These are phyloP conservation scores for Leucogyrophana mollusca DNA, from an alignment of 768 basidiomycete species.

Conservation along the genomic window DNA sequence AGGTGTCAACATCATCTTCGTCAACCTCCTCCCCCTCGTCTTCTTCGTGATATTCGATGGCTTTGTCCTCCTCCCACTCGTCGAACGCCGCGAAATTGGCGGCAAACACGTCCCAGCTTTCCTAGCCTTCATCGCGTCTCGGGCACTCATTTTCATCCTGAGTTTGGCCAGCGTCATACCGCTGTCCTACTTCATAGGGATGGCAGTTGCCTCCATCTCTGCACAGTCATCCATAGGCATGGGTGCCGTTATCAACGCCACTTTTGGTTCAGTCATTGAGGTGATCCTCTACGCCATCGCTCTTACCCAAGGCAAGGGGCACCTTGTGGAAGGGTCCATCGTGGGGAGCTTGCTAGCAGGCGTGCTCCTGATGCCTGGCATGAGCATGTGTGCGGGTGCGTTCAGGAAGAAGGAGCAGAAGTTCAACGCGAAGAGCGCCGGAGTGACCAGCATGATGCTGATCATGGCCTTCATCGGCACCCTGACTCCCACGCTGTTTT, in stretches of 20 bases:
- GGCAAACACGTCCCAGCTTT: constrained; percentile 62
- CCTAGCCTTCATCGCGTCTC: constrained; percentile 67
- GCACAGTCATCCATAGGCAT: constrained; percentile 98
- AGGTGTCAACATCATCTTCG: constrained; percentile 97
- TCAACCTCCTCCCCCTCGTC: constrained; percentile 91
- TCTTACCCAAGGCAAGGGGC: constrained; percentile 86
- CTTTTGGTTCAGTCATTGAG: constrained; percentile 98
- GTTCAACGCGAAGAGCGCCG: constrained; percentile 99
- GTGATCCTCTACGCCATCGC: constrained; percentile 92
- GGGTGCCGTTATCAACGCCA: constrained; percentile 99
- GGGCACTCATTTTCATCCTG: constrained; percentile 78
- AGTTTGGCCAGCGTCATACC: constrained; percentile 92
- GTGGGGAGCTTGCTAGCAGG: constrained; percentile 94
- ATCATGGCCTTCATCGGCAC: constrained; percentile 99
- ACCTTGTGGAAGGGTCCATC: constrained; percentile 95
- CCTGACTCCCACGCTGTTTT: constrained; percentile 92
- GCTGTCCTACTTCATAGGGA: constrained; percentile 97
- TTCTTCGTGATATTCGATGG: constrained; percentile 97
- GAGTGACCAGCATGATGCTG: constrained; percentile 98
- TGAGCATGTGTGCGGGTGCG: constrained; percentile 93
- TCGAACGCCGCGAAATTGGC: constrained; percentile 55
- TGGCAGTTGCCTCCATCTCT: constrained; percentile 99
- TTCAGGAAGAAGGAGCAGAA: constrained; percentile 90
- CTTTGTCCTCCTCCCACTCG: constrained; percentile 72
- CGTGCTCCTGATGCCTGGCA: constrained; percentile 94